Conservation (phyloP, 192 early-diverging fungal species). For the Backusella parvicylindrica region DNA sequence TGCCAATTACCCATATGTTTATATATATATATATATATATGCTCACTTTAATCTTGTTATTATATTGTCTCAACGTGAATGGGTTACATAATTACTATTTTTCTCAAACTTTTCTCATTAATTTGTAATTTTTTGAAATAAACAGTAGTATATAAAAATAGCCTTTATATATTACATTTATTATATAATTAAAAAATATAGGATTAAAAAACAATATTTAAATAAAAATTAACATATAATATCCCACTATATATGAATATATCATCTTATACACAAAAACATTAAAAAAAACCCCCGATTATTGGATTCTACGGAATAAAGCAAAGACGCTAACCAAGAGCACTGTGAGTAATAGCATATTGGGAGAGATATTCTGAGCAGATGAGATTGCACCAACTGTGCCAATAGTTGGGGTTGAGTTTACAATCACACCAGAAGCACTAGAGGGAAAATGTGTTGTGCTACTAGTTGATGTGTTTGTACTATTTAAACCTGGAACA, state of each 20-base stretch:
- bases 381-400: background rate
- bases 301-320: background rate
- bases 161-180: too few species aligned
- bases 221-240: background rate
- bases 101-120: too few species aligned
- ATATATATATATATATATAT: too few species aligned
- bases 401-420: background rate
- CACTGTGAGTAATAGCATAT: background rate
- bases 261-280: background rate
- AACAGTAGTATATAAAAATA: too few species aligned
- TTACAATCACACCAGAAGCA: background rate
- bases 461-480: background rate
- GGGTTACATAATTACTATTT: too few species aligned
- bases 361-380: background rate
- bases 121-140: too few species aligned
- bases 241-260: background rate
- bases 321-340: background rate
- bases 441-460: background rate
- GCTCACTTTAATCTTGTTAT: too few species aligned
- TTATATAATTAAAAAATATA: background rate
- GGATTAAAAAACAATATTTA: background rate
- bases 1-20: too few species aligned
- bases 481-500: too few species aligned
- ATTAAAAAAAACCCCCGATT: background rate
- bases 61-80: too few species aligned